Percentiles rank a stretch among this genome's conserved stretches.
These are phyloP conservation scores for Glebionis coronaria DNA, from an alignment of 129 eudicot genomes.

Conservation along the genomic window DNA sequence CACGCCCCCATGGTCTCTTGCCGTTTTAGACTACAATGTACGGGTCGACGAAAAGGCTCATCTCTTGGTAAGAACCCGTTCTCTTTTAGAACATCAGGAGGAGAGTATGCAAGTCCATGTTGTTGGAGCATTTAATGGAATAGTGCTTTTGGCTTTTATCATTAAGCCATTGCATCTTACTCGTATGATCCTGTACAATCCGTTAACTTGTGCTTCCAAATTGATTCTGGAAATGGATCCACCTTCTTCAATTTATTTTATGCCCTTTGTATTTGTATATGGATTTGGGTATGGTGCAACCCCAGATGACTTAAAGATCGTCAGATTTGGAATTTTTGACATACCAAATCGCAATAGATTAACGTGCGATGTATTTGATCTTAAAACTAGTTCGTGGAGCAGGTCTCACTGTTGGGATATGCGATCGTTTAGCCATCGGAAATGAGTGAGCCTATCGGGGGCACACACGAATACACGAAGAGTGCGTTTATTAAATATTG, in stretches of 20 bases:
- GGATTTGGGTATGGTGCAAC: neutral
- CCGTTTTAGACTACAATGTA: neutral
- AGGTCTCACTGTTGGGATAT: too few relatives aligned
- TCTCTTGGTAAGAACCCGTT: neutral
- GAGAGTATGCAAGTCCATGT: neutral
- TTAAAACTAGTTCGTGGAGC: conserved; percentile 10
- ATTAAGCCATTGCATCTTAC: too few relatives aligned
- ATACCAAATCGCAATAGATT: neutral
- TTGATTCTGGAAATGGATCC: neutral
- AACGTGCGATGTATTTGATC: neutral
- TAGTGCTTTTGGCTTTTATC: neutral
- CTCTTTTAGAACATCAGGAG: neutral
- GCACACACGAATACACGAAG: too few relatives aligned
- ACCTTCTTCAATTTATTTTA: neutral
- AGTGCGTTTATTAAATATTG: too few relatives aligned
- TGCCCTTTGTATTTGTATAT: neutral
- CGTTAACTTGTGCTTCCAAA: conserved; percentile 6
- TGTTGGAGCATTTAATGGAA: neutral
- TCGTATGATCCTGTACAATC: conserved; percentile 2
- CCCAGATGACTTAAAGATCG: neutral
- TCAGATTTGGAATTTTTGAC: neutral
- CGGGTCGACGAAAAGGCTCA: neutral
- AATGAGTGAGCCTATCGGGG: too few relatives aligned
- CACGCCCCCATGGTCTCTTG: neutral
- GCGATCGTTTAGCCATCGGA: too few relatives aligned